Percentiles rank a stretch among this genome's conserved stretches.
Evolutionary conservation across 768 basidiomycete genomes (phyloP).

Genomic region (Favolaschia claudopus): DNA sequence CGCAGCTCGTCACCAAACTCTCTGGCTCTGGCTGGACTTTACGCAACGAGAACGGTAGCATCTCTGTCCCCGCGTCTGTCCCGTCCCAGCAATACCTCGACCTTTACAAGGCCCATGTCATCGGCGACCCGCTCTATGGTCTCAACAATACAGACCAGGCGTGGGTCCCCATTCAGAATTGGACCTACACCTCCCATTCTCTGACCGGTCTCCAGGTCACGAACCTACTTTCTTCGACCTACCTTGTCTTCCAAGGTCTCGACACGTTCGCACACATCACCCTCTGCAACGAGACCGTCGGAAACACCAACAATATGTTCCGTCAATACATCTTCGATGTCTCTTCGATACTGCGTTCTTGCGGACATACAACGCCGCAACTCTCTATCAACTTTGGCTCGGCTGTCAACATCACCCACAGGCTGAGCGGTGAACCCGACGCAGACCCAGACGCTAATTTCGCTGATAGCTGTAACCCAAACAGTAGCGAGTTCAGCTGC

Average conservation of each 20-base stretch:
- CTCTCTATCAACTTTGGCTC: slow-evolving; percentile 15
- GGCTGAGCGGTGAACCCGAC: slow-evolving; percentile 9
- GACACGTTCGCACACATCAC: slow-evolving; percentile 15
- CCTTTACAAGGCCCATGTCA: slow-evolving; percentile 4
- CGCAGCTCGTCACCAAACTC: slow-evolving; percentile 13
- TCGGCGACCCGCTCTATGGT: slow-evolving; percentile 14
- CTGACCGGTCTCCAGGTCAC: slow-evolving; percentile 1
- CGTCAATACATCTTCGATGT: slow-evolving; percentile 19
- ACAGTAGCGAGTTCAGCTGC: slow-evolving; percentile 18
- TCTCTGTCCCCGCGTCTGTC: slow-evolving; percentile 12
- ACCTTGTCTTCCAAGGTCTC: slow-evolving; percentile 18
- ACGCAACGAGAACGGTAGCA: slow-evolving; percentile 13
- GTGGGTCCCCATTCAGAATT: slow-evolving; percentile 16
- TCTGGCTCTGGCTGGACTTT: slow-evolving; percentile 15
- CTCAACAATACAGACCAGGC: slow-evolving; percentile 16
- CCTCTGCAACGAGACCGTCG: slow-evolving; percentile 12
- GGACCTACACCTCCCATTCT: slow-evolving; percentile 16
- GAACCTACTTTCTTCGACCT: not conserved
- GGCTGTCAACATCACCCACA: slow-evolving; percentile 13
- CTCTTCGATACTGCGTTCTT: not conserved
- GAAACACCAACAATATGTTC: slow-evolving; percentile 17
- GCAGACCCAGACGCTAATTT: slow-evolving; percentile 10
- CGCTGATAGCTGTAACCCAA: slow-evolving; percentile 13
- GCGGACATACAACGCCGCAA: not conserved
- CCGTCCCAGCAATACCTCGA: slow-evolving; percentile 19